A percentile compares a stretch with the other conserved stretches of the same genome.
Conservation (phyloP, 495 filamentous ascomycete genomes). For the Aspergillus cavernicola region DNA sequence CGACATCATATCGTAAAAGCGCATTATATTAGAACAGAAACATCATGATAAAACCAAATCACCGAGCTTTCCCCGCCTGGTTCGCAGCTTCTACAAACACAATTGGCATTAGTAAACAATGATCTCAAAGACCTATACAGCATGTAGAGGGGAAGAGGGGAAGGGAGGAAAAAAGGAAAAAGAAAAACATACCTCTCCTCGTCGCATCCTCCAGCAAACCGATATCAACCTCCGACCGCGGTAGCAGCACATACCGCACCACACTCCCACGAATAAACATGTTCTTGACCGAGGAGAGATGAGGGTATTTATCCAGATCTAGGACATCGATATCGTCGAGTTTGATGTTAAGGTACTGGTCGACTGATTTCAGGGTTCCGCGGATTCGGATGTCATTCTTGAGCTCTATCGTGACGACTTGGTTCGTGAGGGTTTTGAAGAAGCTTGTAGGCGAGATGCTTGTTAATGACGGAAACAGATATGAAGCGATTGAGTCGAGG, state of each 20-base stretch:
- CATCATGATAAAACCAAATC: constrained; percentile 15
- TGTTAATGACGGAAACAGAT: not conserved
- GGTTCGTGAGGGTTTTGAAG: constrained; percentile 99
- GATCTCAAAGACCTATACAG: not conserved
- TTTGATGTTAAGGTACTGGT: constrained; percentile 99
- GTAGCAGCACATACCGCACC: constrained; percentile 92
- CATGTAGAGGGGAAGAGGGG: not conserved
- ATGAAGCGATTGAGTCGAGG: not conserved
- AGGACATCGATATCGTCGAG: constrained; percentile 89
- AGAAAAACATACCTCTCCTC: constrained; percentile 66
- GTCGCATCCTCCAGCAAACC: constrained; percentile 93
- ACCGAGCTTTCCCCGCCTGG: constrained; percentile 48
- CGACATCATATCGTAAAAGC: constrained; percentile 25
- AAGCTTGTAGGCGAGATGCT: constrained; percentile 55
- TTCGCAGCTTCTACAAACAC: constrained; percentile 46
- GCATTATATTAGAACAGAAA: constrained; percentile 8
- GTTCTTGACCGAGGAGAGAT: constrained; percentile 92
- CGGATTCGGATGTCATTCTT: constrained; percentile 98
- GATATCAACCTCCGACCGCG: constrained; percentile 81
- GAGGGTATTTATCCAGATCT: constrained; percentile 89
- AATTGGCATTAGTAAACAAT: constrained; percentile 6
- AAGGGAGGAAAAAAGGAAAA: too few species aligned
- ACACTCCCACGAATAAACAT: constrained; percentile 97
- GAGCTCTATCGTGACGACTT: constrained; percentile 93
- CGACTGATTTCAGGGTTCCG: constrained; percentile 91